A percentile compares a stretch with the other conserved stretches of the same genome.
These are phyloP conservation scores for Prunus mongolica DNA, from an alignment of 306 rosid genomes.

Conservation along the genomic window DNA sequence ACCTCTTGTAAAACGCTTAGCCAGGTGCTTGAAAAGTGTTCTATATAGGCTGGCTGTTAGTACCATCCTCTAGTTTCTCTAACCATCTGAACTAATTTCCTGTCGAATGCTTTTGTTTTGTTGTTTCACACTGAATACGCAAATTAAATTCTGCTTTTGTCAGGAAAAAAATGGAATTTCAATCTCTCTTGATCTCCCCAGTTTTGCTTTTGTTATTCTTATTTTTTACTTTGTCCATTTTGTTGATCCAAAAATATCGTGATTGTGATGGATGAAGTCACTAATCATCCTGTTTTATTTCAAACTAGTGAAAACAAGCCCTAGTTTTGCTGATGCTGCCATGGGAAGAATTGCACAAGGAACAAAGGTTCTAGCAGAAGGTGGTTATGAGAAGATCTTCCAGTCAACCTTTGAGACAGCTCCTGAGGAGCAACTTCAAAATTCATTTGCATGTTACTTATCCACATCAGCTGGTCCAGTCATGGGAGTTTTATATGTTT, in stretches of 20 bases:
- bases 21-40: background rate
- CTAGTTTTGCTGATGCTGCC: slow-evolving; percentile 90
- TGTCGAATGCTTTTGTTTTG: background rate
- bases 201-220: background rate
- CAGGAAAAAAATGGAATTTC: background rate
- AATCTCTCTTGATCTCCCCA: background rate
- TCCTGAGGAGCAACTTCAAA: slow-evolving; percentile 75
- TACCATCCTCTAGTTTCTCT: background rate
- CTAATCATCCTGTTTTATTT: slow-evolving; percentile 16
- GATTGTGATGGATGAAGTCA: background rate
- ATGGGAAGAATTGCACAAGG: slow-evolving; percentile 97
- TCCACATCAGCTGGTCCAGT: slow-evolving; percentile 92
- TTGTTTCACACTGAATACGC: background rate
- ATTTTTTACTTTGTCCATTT: background rate
- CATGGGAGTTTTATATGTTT: slow-evolving; percentile 62
- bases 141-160: background rate
- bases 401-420: slow-evolving; percentile 61
- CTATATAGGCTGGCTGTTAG: background rate
- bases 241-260: background rate
- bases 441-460: slow-evolving; percentile 81
- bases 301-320: slow-evolving; percentile 75
- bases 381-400: slow-evolving; percentile 86
- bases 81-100: background rate
- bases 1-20: background rate
- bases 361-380: slow-evolving; percentile 91